These are phyloP conservation scores for Candida easanensis DNA, from an alignment of 805 yeast genomes.

Conservation along the genomic window DNA sequence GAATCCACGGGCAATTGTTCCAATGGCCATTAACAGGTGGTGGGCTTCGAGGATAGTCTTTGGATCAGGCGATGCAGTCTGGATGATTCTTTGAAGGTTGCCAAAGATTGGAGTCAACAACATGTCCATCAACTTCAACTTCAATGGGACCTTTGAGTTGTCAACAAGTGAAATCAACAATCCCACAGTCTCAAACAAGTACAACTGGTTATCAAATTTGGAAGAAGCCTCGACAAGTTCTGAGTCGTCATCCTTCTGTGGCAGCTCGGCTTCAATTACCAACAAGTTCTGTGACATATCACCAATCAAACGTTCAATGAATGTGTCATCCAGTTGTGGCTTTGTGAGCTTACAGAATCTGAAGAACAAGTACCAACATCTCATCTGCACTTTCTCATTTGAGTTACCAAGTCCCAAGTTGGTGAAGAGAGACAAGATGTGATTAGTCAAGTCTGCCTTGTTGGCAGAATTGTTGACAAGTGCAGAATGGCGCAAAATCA, in stretches of 20 bases:
- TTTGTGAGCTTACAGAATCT: constrained; percentile 77
- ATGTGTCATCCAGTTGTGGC: constrained; percentile 52
- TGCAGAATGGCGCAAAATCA: constrained; percentile 74
- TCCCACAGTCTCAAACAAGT: constrained; percentile 85
- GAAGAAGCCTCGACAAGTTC: constrained; percentile 47
- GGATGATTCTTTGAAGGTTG: constrained; percentile 65
- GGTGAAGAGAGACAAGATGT: constrained; percentile 73
- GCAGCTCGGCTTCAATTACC: constrained; percentile 52
- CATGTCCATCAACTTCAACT: constrained; percentile 50
- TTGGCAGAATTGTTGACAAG: constrained; percentile 48
- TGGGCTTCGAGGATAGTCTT: constrained; percentile 69
- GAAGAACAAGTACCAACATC: constrained; percentile 89
- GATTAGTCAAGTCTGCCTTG: constrained; percentile 51
- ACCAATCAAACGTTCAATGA: constrained; percentile 55
- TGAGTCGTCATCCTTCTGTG: constrained; percentile 53
- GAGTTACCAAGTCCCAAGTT: constrained; percentile 80
- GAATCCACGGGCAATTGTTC: constrained; percentile 85
- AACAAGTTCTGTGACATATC: constrained; percentile 61
- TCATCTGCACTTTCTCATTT: constrained; percentile 67
- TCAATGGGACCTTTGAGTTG: constrained; percentile 42
- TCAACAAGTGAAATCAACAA: constrained; percentile 56
- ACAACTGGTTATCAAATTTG: constrained; percentile 72
- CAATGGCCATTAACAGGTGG: constrained; percentile 83
- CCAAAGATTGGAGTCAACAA: constrained; percentile 74
- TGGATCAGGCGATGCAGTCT: constrained; percentile 37